Percentiles rank a stretch among this genome's conserved stretches.
Conservation (phyloP, 176 grass and related monocot genomes). For the Olyra latifolia region DNA sequence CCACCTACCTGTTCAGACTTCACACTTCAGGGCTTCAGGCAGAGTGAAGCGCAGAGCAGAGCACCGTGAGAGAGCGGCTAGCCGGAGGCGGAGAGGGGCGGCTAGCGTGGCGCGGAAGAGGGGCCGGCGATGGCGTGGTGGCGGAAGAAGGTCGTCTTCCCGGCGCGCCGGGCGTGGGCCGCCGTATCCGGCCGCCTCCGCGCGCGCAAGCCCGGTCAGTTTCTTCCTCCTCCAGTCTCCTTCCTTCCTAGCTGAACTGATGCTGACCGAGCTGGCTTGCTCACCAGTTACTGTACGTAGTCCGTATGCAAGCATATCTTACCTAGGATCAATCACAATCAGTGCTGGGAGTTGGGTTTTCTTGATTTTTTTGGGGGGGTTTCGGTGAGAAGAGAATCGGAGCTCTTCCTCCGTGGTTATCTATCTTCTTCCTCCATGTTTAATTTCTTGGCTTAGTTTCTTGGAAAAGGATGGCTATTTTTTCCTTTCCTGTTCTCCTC, state of each 20-base stretch:
- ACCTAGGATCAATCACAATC: not conserved
- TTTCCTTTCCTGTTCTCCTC: not conserved
- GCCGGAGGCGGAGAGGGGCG: not conserved
- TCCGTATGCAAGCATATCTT: not conserved
- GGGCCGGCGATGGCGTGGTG: conserved; percentile 45
- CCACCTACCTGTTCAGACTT: not conserved
- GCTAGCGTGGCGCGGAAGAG: not conserved
- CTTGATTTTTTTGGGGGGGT: not conserved
- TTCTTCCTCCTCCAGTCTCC: no score
- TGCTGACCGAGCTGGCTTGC: not conserved
- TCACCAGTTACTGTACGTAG: not conserved
- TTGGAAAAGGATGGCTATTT: not conserved
- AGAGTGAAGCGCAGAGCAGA: not conserved
- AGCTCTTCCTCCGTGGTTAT: not conserved
- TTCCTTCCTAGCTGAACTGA: no score
- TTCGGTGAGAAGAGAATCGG: not conserved
- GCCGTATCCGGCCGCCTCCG: conserved; percentile 44
- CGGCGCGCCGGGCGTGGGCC: conserved; percentile 63
- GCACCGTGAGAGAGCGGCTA: not conserved
- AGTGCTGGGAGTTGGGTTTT: no score
- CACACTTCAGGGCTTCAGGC: no score
- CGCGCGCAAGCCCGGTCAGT: conserved; percentile 54
- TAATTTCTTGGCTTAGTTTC: not conserved
- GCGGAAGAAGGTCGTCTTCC: conserved; percentile 66
- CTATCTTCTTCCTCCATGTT: not conserved